Evolutionary conservation across 805 yeast species (phyloP), one percentile per base, ranked within the genome.

Genomic region (Saccharomycopsis fibuligera): DNA sequence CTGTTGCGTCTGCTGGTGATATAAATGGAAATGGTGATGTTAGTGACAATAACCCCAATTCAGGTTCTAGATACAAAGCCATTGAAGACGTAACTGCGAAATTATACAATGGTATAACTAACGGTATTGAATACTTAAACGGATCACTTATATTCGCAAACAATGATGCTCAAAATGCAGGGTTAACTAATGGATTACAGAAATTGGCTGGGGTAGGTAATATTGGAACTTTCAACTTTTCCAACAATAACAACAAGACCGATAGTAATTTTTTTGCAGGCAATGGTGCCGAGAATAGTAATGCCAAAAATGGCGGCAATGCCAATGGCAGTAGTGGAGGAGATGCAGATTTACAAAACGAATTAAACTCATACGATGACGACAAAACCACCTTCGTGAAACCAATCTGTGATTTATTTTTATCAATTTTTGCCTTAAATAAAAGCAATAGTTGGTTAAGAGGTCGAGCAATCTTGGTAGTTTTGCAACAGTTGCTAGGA

Each of bases 401-500:
- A 58, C 95, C 96, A 0, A 80, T 90, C 2, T 82, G 91, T 55
- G 95, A 88, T 54, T 60, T 87, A 9, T 73, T 89, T 45, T 74
- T 86, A 17, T 69, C 83, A 0, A 59, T 88, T 1, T 90, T 90
- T 63, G 79, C 85, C 27, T 63, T 86, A 21, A 76, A 78, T 47
- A 71, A 68, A 41, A 72, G 85, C 1, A 79, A 78, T 41, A 78
- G 79, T 41, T 87, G 96, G 95, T 64, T 90, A 1, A 68, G 96
- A 46, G 97, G 96, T 0, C 70, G 89, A 39, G 96, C 96, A 0
- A 70, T 88, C 6, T 73, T 89, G 35, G 79, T 88, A 4, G 78
- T 90, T 3, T 66, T 90, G 46, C 96, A 89, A 62, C 96, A 88
- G 61, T 63, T 90, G 1, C 71, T 90, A 35, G 97, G 97, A 0